These are phyloP conservation scores for Tuber borchii DNA, from an alignment of 495 filamentous ascomycete species.

Conservation along the genomic window DNA sequence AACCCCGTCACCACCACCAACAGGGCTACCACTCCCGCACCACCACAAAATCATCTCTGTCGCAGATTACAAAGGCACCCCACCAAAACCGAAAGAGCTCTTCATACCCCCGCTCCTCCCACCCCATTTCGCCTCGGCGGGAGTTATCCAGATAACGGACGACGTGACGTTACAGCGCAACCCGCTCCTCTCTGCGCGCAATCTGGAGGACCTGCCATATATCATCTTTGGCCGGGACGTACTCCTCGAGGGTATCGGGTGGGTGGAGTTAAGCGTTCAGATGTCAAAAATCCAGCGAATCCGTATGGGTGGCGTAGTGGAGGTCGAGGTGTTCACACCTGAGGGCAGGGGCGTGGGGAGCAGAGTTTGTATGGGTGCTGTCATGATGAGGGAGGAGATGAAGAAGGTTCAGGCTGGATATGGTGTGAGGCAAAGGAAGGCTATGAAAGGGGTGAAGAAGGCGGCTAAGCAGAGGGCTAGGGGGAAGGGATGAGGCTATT, in stretches of 20 bases:
- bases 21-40: background rate
- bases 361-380: constrained; percentile 67
- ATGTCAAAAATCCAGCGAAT: constrained; percentile 50
- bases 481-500: constrained; percentile 22
- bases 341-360: constrained; percentile 67
- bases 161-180: constrained; percentile 70
- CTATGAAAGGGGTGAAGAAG: constrained; percentile 58
- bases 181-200: constrained; percentile 53
- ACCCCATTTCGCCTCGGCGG: constrained; percentile 52
- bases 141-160: constrained; percentile 64
- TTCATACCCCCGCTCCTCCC: constrained; percentile 10
- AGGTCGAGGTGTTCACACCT: constrained; percentile 76
- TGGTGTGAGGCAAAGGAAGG: constrained; percentile 44
- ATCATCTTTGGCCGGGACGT: constrained; percentile 71
- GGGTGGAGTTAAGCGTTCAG: constrained; percentile 84
- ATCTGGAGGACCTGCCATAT: constrained; percentile 62
- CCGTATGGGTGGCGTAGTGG: constrained; percentile 17
- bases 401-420: constrained; percentile 32
- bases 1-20: background rate
- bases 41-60: background rate
- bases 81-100: background rate
- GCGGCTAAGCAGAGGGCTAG: constrained; percentile 42
- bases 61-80: background rate
- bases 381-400: constrained; percentile 44
- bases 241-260: constrained; percentile 82